Percentiles rank a stretch among this genome's conserved stretches.
phyloP scores from a whole-genome alignment of 176 grass and related monocot species.

The Eragrostis curvula region DNA sequence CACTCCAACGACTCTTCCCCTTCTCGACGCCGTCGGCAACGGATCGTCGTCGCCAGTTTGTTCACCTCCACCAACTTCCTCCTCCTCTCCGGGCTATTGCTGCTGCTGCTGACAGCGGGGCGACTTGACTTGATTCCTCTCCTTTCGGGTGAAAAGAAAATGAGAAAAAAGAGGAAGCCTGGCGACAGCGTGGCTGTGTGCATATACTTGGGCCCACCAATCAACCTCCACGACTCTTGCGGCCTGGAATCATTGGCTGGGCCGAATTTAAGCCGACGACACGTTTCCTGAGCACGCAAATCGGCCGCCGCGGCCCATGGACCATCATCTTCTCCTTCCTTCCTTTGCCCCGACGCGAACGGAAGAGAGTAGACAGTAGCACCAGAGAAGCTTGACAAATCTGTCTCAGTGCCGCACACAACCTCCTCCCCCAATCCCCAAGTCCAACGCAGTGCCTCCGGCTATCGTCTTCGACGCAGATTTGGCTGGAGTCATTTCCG shows the following conservation, averaged over 20 bases:
- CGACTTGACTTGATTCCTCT: no score
- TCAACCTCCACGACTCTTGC: neutral
- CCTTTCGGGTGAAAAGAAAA: accelerated
- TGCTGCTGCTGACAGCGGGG: no score
- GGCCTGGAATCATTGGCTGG: no score
- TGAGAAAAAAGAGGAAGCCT: neutral
- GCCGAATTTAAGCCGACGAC: no score
- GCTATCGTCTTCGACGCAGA: neutral
- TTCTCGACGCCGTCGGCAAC: neutral
- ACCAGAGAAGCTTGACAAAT: neutral
- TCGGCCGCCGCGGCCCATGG: no score
- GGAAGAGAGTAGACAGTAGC: no score
- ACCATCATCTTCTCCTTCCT: no score
- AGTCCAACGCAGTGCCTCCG: neutral
- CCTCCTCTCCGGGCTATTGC: no score
- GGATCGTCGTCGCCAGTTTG: neutral
- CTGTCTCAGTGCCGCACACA: neutral
- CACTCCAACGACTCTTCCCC: no score
- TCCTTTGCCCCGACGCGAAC: no score
- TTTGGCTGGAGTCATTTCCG: neutral
- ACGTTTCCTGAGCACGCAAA: no score
- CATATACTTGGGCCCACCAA: neutral
- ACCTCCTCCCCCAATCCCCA: neutral
- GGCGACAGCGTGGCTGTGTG: constrained; percentile 2
- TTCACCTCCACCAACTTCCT: no score